Percentiles rank a stretch among this genome's conserved stretches.
phyloP scores from a whole-genome alignment of 108 stramenopile genomes.

The Pseudonitzschia pungens region DNA sequence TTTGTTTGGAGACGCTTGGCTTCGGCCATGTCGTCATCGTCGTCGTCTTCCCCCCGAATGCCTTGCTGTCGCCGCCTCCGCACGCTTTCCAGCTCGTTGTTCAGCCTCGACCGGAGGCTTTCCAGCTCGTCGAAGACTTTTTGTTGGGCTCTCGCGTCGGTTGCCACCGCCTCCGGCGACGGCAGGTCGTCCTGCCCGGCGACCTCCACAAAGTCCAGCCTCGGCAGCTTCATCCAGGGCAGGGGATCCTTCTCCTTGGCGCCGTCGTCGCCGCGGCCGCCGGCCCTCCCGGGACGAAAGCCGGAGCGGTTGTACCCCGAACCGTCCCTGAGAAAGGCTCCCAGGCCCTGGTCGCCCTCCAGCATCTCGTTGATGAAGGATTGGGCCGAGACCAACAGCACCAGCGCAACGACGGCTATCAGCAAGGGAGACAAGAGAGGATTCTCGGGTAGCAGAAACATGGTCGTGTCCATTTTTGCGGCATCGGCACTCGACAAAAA shows the following conservation, averaged over 20 bases:
- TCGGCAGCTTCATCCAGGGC: slow-evolving; percentile 74
- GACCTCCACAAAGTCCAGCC: slow-evolving; percentile 77
- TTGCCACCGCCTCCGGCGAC: neutral
- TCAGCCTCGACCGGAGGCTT: slow-evolving; percentile 34
- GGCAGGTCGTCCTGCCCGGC: slow-evolving; percentile 50
- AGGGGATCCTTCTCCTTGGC: slow-evolving; percentile 48
- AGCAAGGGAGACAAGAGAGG: slow-evolving; percentile 20
- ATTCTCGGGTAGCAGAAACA: slow-evolving; percentile 13
- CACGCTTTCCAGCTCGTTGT: slow-evolving; percentile 27
- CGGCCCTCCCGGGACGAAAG: slow-evolving; percentile 31
- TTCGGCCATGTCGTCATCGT: slow-evolving; percentile 42
- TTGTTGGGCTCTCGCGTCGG: slow-evolving; percentile 19
- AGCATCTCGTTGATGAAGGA: slow-evolving; percentile 61
- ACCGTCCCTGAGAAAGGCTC: slow-evolving; percentile 73
- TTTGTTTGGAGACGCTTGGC: slow-evolving; percentile 44
- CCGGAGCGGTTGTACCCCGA: slow-evolving; percentile 51
- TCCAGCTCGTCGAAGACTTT: slow-evolving; percentile 44
- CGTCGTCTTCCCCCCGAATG: neutral
- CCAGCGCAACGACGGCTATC: slow-evolving; percentile 40
- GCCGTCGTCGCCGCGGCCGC: slow-evolving; percentile 18
- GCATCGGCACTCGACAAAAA: neutral
- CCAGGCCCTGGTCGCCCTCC: slow-evolving; percentile 67
- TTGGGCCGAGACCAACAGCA: slow-evolving; percentile 55
- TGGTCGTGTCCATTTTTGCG: neutral
- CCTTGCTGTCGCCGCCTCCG: neutral